These are phyloP conservation scores for Artemisia tridentata DNA, from an alignment of 129 eudicot species.

Conservation along the genomic window DNA sequence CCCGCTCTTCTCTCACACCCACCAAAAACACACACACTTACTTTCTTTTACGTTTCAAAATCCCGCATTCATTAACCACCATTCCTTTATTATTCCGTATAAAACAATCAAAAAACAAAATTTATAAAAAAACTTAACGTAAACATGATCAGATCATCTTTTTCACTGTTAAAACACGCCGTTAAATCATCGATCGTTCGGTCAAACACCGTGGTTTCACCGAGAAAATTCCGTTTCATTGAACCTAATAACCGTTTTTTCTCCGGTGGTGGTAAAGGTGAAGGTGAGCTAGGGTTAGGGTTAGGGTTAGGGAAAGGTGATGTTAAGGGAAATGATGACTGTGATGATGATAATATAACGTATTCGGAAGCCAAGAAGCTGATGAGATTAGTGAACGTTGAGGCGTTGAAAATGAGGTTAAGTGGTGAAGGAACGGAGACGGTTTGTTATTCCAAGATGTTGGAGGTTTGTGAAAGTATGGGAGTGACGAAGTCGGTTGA, in stretches of 20 bases:
- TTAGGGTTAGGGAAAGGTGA: slow-evolving; percentile 4
- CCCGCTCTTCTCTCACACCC: slow-evolving; percentile 32
- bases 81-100: not conserved
- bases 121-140: not conserved
- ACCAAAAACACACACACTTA: not conserved
- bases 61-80: not conserved
- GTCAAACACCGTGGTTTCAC: not conserved
- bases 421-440: slow-evolving; percentile 62
- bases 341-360: slow-evolving; percentile 35
- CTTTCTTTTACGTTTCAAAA: slow-evolving; percentile 1
- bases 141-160: slow-evolving; percentile 45
- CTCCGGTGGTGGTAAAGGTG: slow-evolving; percentile 8
- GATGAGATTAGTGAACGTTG: slow-evolving; percentile 86
- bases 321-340: not conserved
- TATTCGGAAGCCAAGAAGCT: slow-evolving; percentile 66
- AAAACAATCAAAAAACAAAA: not conserved
- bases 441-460: slow-evolving; percentile 55
- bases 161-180: slow-evolving; percentile 27
- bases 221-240: not conserved
- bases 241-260: slow-evolving; percentile 13
- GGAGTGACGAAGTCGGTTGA: slow-evolving; percentile 59
- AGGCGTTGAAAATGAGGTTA: slow-evolving; percentile 66
- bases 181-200: slow-evolving; percentile 5
- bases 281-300: slow-evolving; percentile 9
- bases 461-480: slow-evolving; percentile 52